Conservation (phyloP, 2,329 filamentous ascomycete genomes). For the Chalara sp. region DNA sequence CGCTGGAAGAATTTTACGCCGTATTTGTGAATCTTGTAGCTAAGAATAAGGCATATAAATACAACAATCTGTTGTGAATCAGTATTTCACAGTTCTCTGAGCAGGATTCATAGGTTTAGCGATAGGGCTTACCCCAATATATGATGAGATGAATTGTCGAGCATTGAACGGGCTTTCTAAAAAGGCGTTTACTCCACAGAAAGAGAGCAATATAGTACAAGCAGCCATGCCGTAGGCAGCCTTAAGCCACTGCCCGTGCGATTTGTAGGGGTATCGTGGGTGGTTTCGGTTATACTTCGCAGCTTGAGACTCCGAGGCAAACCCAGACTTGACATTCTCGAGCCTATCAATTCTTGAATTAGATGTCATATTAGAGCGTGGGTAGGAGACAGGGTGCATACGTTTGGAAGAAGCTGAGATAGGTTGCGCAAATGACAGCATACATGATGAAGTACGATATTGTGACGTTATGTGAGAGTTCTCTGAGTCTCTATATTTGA, state of each 20-base stretch:
- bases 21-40: slow-evolving; percentile 30
- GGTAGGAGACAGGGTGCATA: slow-evolving; percentile 11
- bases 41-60: slow-evolving; percentile 28
- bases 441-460: slow-evolving; percentile 36
- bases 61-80: slow-evolving; percentile 24
- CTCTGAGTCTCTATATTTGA: slow-evolving; percentile 27
- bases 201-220: slow-evolving; percentile 28
- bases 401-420: slow-evolving; percentile 33
- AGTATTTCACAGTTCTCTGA: not conserved
- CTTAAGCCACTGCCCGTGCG: slow-evolving; percentile 33
- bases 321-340: slow-evolving; percentile 31
- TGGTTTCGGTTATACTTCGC: slow-evolving; percentile 30
- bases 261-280: slow-evolving; percentile 32
- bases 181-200: slow-evolving; percentile 30
- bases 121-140: slow-evolving; percentile 30
- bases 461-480: slow-evolving; percentile 32
- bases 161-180: slow-evolving; percentile 29
- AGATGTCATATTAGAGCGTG: not conserved
- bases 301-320: slow-evolving; percentile 31
- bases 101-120: not conserved
- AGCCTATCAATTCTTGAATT: slow-evolving; percentile 22
- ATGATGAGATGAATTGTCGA: slow-evolving; percentile 32
- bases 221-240: slow-evolving; percentile 29
- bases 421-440: slow-evolving; percentile 33
- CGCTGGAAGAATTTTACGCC: slow-evolving; percentile 25